These are phyloP conservation scores for Micractinium sp. DNA, from an alignment of 139 green algal species.

Conservation along the genomic window DNA sequence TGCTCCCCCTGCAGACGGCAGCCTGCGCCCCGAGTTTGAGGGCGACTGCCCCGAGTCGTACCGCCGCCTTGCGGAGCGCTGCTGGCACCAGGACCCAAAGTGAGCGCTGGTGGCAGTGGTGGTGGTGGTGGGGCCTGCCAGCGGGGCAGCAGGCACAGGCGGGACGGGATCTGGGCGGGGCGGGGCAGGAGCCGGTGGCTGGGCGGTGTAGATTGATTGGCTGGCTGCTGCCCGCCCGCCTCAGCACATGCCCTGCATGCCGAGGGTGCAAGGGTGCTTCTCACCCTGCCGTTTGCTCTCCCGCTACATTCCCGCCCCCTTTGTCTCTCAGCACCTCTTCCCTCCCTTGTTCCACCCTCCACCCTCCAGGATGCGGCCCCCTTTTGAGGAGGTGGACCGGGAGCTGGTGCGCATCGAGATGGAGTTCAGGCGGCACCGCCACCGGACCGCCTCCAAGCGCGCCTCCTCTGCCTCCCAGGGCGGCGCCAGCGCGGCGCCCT, in stretches of 20 bases:
- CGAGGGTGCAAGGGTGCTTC: no score
- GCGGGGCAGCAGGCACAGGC: no score
- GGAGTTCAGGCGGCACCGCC: conserved; percentile 29
- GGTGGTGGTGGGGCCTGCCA: not conserved
- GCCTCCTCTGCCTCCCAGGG: not conserved
- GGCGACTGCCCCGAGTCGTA: conserved; percentile 30
- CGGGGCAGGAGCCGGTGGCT: no score
- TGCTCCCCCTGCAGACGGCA: not conserved
- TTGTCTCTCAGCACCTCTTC: not conserved
- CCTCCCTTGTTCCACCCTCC: not conserved
- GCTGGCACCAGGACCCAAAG: conserved; percentile 43
- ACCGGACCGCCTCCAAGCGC: conserved; percentile 28
- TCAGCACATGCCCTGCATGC: no score
- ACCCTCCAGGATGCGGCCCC: not conserved
- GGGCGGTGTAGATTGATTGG: no score
- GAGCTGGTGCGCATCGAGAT: conserved; percentile 38
- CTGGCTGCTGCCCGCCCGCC: no score
- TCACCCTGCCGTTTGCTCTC: no score
- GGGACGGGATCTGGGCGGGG: no score
- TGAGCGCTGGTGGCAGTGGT: not conserved
- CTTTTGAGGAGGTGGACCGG: conserved; percentile 10
- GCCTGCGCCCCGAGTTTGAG: conserved; percentile 40
- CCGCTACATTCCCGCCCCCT: no score
- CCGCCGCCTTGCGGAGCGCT: conserved; percentile 39
- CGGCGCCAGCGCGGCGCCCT: not conserved